Evolutionary conservation across 176 grass and related monocot genomes (phyloP), one percentile per base, ranked within the genome.

Genomic region (Phragmites australis): DNA sequence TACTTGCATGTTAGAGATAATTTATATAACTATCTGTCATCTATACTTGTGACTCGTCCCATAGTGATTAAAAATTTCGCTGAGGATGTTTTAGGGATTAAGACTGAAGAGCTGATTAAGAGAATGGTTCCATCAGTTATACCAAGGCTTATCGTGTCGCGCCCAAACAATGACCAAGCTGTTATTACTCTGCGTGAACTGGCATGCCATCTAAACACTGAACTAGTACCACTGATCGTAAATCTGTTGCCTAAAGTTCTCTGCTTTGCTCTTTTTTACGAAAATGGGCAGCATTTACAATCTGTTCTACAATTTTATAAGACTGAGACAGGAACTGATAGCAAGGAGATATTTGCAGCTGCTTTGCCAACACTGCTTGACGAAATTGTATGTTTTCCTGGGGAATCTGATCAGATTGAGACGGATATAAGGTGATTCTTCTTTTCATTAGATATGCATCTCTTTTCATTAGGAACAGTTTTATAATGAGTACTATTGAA

Each of bases 231-330:
- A 22, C 32, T 97, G 81, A 91, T 84, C 63, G 86, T 94, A 46
- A 93, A 91, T 76, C 83, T 66, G 52, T 17, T 91, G 69, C 95
- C 95, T 27, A 87, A 92, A 87, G 95, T 97, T 56, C 89, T 94
- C 82, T 93, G 89, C 9, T 92, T 89, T 57, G 85, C 91, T 73
- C 85, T 94, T 89, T 88, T 94, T 84, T 87, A 82, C 83, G 87
- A 94, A 87, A 90, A 92, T 55, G 74, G 77, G 43, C 76, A 85
- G 62, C 87, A 92, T 48, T 82, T 97, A 68, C 85, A 85, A 29
- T 92, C 83, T 70, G 92, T 97, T 71, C 87, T 97, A 65, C 76
- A 97, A 78, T 97, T 97, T 80, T 97, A 97, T 85, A 90, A 87
- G 41, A 80, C 69, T 44, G 87, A 92, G 77, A 92, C 94, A 2